These are phyloP conservation scores for Phyllosticta paracitricarpa DNA, from an alignment of 2,329 filamentous ascomycete species.

Conservation along the genomic window DNA sequence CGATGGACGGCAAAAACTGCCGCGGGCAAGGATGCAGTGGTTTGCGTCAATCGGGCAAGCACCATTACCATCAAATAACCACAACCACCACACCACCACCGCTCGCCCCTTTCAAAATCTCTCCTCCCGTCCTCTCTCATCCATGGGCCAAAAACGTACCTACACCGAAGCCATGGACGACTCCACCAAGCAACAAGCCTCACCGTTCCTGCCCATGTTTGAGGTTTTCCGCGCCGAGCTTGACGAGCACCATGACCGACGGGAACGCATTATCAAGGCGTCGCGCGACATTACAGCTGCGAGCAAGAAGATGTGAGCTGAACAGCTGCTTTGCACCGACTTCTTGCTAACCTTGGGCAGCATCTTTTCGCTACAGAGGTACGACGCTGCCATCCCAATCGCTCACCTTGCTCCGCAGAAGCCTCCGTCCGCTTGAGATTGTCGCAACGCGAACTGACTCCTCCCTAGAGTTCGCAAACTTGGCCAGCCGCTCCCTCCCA, in stretches of 20 bases:
- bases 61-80: not conserved
- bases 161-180: constrained; percentile 27
- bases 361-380: constrained; percentile 80
- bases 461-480: constrained; percentile 48
- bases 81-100: not conserved
- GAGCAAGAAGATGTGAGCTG: constrained; percentile 86
- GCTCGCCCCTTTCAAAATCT: not conserved
- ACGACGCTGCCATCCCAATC: not conserved
- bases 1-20: constrained; percentile 4
- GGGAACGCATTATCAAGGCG: constrained; percentile 81
- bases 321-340: not conserved
- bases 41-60: constrained; percentile 6
- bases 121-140: not conserved
- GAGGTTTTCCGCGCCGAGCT: constrained; percentile 76
- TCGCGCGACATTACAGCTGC: constrained; percentile 86
- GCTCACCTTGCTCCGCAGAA: not conserved
- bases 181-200: constrained; percentile 22
- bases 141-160: constrained; percentile 25
- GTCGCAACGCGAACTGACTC: constrained; percentile 3
- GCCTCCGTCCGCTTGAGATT: too few species aligned
- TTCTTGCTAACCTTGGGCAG: constrained; percentile 31
- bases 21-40: not conserved
- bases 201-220: constrained; percentile 60
- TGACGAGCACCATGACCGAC: constrained; percentile 87
- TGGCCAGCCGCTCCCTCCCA: constrained; percentile 52